phyloP scores from a whole-genome alignment of 2,329 filamentous ascomycete genomes.

The Monascus ruber region DNA sequence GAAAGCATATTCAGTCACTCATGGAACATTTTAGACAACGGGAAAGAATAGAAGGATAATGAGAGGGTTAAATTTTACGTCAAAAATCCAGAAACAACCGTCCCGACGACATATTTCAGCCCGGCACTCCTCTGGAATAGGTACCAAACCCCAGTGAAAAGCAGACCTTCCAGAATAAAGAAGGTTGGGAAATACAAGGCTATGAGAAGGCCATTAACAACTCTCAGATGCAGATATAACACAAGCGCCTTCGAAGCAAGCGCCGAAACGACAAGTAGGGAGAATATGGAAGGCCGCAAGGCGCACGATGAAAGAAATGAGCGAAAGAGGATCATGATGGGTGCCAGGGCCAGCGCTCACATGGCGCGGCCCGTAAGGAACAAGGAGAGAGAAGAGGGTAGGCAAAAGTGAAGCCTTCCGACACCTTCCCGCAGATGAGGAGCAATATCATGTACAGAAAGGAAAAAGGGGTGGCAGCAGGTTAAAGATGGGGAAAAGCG shows the following conservation, averaged over 20 bases:
- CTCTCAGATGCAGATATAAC: conserved; percentile 14
- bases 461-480: neutral
- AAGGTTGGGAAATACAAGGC: conserved; percentile 20
- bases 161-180: conserved; percentile 16
- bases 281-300: conserved; percentile 15
- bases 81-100: conserved; percentile 7
- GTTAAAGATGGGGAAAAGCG: no score
- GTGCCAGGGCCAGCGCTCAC: neutral
- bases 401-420: neutral
- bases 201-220: conserved; percentile 10
- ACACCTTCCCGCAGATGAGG: neutral
- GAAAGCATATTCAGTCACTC: neutral
- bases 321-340: conserved; percentile 12
- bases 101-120: conserved; percentile 6
- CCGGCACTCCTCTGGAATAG: conserved; percentile 13
- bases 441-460: neutral
- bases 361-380: neutral
- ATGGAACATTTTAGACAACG: neutral
- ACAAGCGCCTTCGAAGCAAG: conserved; percentile 16
- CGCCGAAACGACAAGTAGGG: conserved; percentile 14
- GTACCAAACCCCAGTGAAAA: conserved; percentile 10
- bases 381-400: neutral
- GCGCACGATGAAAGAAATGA: conserved; percentile 4
- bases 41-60: neutral
- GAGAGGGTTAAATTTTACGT: conserved; percentile 10